These are phyloP conservation scores for Sarcomyxa edulis DNA, from an alignment of 768 basidiomycete species.

Conservation along the genomic window DNA sequence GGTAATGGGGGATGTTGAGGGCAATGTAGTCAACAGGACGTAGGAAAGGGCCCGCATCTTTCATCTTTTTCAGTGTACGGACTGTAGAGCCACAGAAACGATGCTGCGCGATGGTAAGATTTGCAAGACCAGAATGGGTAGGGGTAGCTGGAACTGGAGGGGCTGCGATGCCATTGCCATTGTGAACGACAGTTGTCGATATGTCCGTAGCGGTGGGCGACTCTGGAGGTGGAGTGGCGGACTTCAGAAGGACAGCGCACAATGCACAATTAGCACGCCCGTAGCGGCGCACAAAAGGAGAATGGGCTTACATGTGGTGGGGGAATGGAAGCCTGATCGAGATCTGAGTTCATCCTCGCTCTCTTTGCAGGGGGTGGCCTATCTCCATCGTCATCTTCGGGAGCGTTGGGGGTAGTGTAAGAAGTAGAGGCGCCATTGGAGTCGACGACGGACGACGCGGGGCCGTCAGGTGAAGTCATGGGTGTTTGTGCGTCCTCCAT, in stretches of 20 bases:
- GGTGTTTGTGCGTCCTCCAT: conserved; percentile 24
- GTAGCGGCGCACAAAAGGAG: conserved; percentile 44
- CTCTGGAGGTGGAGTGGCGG: conserved; percentile 68
- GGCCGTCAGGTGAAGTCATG: conserved; percentile 19
- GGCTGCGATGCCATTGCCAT: conserved; percentile 31
- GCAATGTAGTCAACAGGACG: conserved; percentile 86
- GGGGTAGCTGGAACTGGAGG: conserved; percentile 17
- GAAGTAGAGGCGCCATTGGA: conserved; percentile 27
- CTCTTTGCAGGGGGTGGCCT: conserved; percentile 81
- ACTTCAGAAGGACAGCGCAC: conserved; percentile 44
- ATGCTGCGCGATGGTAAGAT: conserved; percentile 64
- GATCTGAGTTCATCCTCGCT: conserved; percentile 70
- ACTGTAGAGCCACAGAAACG: conserved; percentile 76
- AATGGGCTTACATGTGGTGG: conserved; percentile 59
- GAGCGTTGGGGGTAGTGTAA: conserved; percentile 27
- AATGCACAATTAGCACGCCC: conserved; percentile 47
- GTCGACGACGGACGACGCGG: conserved; percentile 33
- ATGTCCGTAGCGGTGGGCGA: too few species aligned
- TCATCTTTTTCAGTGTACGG: conserved; percentile 79
- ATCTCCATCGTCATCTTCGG: conserved; percentile 48
- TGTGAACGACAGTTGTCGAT: conserved; percentile 19
- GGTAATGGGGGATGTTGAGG: conserved; percentile 84
- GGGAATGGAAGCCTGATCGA: conserved; percentile 67
- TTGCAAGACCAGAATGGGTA: conserved; percentile 26
- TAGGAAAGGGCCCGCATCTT: conserved; percentile 78